A percentile compares a stretch with the other conserved stretches of the same genome.
Conservation (phyloP, 208 protist genomes). For the Trypanosoma melophagium region DNA sequence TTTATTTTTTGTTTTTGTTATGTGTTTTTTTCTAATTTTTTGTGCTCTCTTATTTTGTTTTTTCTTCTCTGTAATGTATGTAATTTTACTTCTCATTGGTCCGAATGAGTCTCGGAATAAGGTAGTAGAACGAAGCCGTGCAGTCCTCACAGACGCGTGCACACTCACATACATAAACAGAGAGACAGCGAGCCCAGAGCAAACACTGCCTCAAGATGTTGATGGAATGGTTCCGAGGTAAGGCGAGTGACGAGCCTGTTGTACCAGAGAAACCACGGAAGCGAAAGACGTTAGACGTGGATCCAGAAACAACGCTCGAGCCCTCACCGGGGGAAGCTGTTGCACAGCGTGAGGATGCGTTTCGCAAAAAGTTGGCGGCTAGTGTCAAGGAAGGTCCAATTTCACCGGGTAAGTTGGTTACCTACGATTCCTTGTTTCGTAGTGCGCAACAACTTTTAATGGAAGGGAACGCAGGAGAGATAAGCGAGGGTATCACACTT, state of each 20-base stretch:
- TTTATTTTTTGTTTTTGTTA: neutral
- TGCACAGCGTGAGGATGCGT: slow-evolving; percentile 46
- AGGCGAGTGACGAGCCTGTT: slow-evolving; percentile 32
- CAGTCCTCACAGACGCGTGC: no score
- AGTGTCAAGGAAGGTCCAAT: slow-evolving; percentile 53
- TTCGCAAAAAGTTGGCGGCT: slow-evolving; percentile 77
- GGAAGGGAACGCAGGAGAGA: slow-evolving; percentile 64
- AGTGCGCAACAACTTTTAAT: slow-evolving; percentile 60
- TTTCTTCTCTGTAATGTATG: neutral
- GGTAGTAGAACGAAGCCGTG: no score
- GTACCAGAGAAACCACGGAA: slow-evolving; percentile 29
- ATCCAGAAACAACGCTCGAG: slow-evolving; percentile 77
- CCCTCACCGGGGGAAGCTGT: slow-evolving; percentile 36
- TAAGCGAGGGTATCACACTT: slow-evolving; percentile 72
- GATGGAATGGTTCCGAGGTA: slow-evolving; percentile 78
- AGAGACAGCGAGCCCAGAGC: no score
- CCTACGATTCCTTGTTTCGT: slow-evolving; percentile 82
- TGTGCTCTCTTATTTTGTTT: slow-evolving; percentile 3
- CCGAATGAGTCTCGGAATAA: no score
- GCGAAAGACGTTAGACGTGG: slow-evolving; percentile 62
- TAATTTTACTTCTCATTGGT: no score
- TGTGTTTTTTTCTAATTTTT: neutral
- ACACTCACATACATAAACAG: no score
- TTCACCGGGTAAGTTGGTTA: slow-evolving; percentile 42
- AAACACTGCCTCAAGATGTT: slow-evolving; percentile 55